These are phyloP conservation scores for Ceratocystis cacaofunesta DNA, from an alignment of 2,329 filamentous ascomycete species.

Conservation along the genomic window DNA sequence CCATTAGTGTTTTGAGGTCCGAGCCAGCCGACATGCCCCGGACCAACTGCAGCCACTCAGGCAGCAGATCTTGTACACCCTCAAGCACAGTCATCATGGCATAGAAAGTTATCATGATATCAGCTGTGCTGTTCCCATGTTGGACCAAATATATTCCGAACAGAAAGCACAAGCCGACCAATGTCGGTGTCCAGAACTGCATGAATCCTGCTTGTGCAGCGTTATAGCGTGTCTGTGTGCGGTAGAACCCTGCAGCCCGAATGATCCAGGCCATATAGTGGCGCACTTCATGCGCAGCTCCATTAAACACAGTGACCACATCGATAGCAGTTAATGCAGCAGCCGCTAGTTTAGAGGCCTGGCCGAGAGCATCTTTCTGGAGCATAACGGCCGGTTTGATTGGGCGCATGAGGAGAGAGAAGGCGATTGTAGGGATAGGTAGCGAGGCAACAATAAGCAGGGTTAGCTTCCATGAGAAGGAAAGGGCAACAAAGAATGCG, in stretches of 20 bases:
- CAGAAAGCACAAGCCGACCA: slow-evolving; percentile 86
- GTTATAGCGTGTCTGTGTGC: slow-evolving; percentile 52
- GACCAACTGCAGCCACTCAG: slow-evolving; percentile 60
- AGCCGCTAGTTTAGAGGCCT: slow-evolving; percentile 56
- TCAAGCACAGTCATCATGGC: slow-evolving; percentile 63
- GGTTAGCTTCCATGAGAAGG: slow-evolving; percentile 71
- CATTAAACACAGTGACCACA: slow-evolving; percentile 74
- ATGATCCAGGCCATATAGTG: slow-evolving; percentile 47
- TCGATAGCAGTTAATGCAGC: slow-evolving; percentile 63
- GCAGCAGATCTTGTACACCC: slow-evolving; percentile 56
- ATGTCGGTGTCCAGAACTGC: slow-evolving; percentile 56
- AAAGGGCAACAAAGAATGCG: slow-evolving; percentile 58
- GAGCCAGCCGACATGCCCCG: slow-evolving; percentile 65
- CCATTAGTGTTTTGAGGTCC: slow-evolving; percentile 22
- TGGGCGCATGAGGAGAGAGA: slow-evolving; percentile 44
- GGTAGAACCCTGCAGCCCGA: slow-evolving; percentile 46
- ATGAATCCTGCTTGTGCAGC: slow-evolving; percentile 59
- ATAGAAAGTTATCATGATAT: slow-evolving; percentile 75
- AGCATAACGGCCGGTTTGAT: slow-evolving; percentile 51
- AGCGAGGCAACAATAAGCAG: slow-evolving; percentile 61
- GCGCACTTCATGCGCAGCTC: slow-evolving; percentile 51
- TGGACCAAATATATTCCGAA: slow-evolving; percentile 61
- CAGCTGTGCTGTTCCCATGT: slow-evolving; percentile 43
- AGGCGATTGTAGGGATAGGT: slow-evolving; percentile 48
- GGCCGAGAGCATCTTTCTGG: slow-evolving; percentile 52